These are phyloP conservation scores for Saitoella complicata DNA, from an alignment of 805 yeast species.

Conservation along the genomic window DNA sequence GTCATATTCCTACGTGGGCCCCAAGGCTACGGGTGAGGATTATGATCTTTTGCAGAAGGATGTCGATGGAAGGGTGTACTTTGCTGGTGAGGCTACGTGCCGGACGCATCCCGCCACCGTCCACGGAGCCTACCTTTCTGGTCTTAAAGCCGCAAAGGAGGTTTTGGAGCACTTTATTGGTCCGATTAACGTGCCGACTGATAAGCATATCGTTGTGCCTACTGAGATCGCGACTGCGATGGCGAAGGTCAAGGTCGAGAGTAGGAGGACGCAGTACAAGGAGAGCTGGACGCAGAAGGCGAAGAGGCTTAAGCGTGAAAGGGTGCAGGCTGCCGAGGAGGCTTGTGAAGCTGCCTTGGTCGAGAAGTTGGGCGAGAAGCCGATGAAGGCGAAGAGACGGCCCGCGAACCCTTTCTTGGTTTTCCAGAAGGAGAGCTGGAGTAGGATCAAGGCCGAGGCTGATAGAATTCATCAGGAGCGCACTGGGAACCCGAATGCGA, in stretches of 20 bases:
- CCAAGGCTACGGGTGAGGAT: slow-evolving; percentile 28
- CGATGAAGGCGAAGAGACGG: slow-evolving; percentile 24
- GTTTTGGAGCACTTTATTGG: slow-evolving; percentile 26
- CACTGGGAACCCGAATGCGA: slow-evolving; percentile 18
- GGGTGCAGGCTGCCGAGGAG: slow-evolving; percentile 4
- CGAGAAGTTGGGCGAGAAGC: slow-evolving; percentile 23
- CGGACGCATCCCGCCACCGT: slow-evolving; percentile 27
- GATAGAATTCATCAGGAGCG: slow-evolving; percentile 19
- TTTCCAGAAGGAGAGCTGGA: slow-evolving; percentile 28
- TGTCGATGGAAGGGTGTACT: slow-evolving; percentile 22
- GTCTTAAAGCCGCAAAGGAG: slow-evolving; percentile 27
- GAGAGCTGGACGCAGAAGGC: background rate
- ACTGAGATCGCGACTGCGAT: background rate
- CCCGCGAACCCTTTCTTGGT: slow-evolving; percentile 26
- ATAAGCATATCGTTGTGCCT: slow-evolving; percentile 14
- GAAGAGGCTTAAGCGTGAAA: slow-evolving; percentile 2
- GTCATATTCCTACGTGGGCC: slow-evolving; percentile 40
- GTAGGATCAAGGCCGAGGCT: slow-evolving; percentile 22
- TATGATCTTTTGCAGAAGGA: slow-evolving; percentile 27
- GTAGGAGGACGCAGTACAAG: background rate
- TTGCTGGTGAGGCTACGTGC: slow-evolving; percentile 31
- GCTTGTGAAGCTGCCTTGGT: slow-evolving; percentile 4
- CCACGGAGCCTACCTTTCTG: slow-evolving; percentile 29
- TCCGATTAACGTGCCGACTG: slow-evolving; percentile 24
- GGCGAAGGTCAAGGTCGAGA: background rate